Conservation (phyloP, 2,329 filamentous ascomycete species). For the Cytospora paraplurivora region DNA sequence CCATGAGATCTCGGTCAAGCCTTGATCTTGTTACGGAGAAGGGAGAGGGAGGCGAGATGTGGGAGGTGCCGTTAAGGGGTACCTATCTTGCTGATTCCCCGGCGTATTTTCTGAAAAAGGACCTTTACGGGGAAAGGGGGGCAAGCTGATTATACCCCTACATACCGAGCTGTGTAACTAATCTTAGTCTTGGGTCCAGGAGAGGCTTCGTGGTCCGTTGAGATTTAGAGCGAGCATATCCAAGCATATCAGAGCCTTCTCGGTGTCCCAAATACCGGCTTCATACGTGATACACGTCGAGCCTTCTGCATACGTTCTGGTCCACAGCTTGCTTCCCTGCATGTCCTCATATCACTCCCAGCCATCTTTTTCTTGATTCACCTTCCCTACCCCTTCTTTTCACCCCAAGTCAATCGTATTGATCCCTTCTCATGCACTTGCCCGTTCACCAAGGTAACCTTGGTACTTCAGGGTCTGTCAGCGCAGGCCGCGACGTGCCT, state of each 20-base stretch:
- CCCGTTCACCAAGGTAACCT: no score
- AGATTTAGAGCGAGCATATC: slow-evolving; percentile 1
- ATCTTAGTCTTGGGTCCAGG: background rate
- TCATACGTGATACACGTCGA: background rate
- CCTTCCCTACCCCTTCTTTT: background rate
- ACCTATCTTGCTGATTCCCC: slow-evolving; percentile 12
- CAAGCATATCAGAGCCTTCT: background rate
- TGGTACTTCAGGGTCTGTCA: no score
- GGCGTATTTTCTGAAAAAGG: slow-evolving; percentile 2
- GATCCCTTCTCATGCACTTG: no score
- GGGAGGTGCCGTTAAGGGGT: background rate
- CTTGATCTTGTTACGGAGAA: background rate
- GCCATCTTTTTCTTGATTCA: background rate
- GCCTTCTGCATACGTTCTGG: background rate
- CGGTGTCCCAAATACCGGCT: background rate
- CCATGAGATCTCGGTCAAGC: background rate
- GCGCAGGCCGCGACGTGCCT: background rate
- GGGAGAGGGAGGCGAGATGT: background rate
- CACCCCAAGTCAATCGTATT: background rate
- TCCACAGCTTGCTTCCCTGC: background rate
- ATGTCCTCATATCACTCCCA: background rate
- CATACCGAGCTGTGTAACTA: background rate
- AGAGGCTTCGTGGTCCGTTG: background rate
- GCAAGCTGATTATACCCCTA: background rate
- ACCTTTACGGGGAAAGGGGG: slow-evolving; percentile 6